Evolutionary conservation across 768 basidiomycete species (phyloP).

Genomic region (Agrocybe pediades): DNA sequence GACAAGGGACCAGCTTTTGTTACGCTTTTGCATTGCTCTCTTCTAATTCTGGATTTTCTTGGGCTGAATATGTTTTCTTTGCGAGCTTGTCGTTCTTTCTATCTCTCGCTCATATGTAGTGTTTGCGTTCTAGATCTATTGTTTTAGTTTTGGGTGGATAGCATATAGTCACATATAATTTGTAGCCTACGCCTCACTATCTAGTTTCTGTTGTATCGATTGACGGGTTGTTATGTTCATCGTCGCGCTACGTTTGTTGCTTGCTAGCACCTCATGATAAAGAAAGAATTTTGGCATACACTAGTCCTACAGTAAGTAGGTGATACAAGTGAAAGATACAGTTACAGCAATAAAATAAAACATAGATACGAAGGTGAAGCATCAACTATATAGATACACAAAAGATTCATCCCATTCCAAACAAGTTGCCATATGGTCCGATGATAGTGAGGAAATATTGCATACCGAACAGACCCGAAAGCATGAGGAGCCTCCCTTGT

Average conservation of each 20-base stretch:
- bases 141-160: background rate
- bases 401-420: background rate
- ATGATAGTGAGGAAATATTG: slow-evolving; percentile 1
- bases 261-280: no score
- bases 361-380: background rate
- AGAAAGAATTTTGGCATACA: no score
- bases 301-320: background rate
- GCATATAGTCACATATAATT: background rate
- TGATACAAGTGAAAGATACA: background rate
- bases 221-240: no score
- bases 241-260: no score
- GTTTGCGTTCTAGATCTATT: background rate
- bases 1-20: background rate
- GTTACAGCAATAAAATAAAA: background rate
- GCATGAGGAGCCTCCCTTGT: slow-evolving; percentile 7
- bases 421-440: slow-evolving; percentile 8
- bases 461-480: slow-evolving; percentile 7
- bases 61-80: background rate
- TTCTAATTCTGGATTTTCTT: background rate
- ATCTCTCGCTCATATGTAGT: background rate
- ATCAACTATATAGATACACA: background rate
- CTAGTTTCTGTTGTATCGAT: no score
- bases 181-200: no score
- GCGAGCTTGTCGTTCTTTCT: background rate
- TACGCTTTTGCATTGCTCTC: background rate